phyloP scores from a whole-genome alignment of 345 rosid genomes.

The Nasturtium officinale region DNA sequence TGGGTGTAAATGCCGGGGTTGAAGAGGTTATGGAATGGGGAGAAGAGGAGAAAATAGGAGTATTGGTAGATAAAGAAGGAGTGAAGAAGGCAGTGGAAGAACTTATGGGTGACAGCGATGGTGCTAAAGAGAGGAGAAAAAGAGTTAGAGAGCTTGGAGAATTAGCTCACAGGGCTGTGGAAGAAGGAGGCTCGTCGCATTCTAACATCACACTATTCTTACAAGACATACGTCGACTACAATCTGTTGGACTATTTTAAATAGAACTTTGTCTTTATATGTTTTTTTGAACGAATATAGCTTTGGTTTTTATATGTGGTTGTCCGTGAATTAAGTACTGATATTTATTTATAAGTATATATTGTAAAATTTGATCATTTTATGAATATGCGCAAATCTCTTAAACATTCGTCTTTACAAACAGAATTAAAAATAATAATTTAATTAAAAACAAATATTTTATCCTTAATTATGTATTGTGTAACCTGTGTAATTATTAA shows the following conservation, averaged over 20 bases:
- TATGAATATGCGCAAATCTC: too few relatives aligned
- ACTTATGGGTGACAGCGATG: conserved; percentile 39
- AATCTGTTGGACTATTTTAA: not conserved
- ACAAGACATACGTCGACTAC: conserved; percentile 28
- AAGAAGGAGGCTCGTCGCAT: conserved; percentile 46
- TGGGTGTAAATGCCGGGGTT: conserved; percentile 46
- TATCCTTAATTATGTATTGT: too few relatives aligned
- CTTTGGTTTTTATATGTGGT: not conserved
- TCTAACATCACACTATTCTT: conserved; percentile 24
- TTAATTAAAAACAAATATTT: too few relatives aligned
- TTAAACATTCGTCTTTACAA: too few relatives aligned
- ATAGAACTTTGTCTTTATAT: too few relatives aligned
- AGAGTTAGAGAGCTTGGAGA: conserved; percentile 43
- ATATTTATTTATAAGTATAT: too few relatives aligned
- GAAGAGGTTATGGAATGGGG: conserved; percentile 29
- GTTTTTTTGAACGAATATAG: too few relatives aligned
- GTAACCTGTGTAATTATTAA: too few relatives aligned
- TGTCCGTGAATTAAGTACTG: too few relatives aligned
- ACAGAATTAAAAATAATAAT: too few relatives aligned
- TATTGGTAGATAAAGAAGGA: conserved; percentile 34
- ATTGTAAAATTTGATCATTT: too few relatives aligned
- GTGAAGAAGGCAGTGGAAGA: conserved; percentile 28
- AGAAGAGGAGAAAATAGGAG: conserved; percentile 41
- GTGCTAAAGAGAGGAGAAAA: conserved; percentile 39
- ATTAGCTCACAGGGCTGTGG: conserved; percentile 43